Evolutionary conservation across 139 green algal species (phyloP).

Genomic region (Deuterostichococcus epilithicus): DNA sequence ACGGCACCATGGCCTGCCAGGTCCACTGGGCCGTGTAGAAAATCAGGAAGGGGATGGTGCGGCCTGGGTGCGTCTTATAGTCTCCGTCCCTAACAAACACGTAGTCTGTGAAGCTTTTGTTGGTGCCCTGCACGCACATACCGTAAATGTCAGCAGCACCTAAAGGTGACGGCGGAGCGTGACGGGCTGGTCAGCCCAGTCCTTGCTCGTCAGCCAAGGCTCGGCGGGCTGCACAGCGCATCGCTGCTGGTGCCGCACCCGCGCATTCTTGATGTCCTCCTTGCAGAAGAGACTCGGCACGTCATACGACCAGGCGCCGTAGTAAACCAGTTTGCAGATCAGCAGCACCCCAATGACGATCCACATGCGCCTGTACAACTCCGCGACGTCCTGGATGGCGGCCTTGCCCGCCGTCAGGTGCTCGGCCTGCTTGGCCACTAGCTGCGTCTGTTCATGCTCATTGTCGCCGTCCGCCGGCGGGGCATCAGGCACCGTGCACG

Average conservation of each 20-base stretch:
- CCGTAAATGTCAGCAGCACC: too few species aligned
- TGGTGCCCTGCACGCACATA: background rate
- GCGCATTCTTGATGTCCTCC: background rate
- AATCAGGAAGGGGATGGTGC: background rate
- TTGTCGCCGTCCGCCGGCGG: background rate
- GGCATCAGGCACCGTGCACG: background rate
- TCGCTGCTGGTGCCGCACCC: background rate
- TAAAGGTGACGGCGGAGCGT: too few species aligned
- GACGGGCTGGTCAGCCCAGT: too few species aligned
- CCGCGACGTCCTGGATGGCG: background rate
- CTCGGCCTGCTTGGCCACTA: background rate
- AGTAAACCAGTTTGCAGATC: background rate
- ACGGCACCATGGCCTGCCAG: background rate
- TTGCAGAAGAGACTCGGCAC: background rate
- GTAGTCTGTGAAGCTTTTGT: background rate
- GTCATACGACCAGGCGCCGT: background rate
- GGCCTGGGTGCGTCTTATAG: background rate
- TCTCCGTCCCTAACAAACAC: background rate
- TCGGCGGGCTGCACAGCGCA: too few species aligned
- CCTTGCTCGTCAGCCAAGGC: too few species aligned
- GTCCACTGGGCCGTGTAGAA: background rate
- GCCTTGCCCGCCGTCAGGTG: background rate
- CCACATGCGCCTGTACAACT: background rate
- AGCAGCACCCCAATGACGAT: background rate
- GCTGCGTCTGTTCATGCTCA: background rate